Evolutionary conservation across 805 yeast species (phyloP).

Genomic region (Torulaspora maleeae): DNA sequence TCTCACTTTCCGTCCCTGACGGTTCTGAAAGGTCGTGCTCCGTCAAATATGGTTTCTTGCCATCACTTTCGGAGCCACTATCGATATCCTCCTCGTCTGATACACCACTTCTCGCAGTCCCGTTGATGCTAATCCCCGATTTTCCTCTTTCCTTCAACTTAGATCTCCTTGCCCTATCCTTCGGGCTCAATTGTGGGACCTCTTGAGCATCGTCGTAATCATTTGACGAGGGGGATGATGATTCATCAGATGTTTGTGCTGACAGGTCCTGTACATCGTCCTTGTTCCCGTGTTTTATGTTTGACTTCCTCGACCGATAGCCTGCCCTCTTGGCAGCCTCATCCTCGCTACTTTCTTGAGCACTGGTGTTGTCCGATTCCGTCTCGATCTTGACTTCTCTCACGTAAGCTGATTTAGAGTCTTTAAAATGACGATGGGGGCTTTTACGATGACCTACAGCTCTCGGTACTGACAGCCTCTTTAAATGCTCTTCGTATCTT

Average conservation of each 20-base stretch:
- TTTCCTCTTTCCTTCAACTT: conserved; percentile 1
- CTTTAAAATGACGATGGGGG: neutral
- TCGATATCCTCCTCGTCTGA: neutral
- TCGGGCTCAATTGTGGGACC: conserved; percentile 3
- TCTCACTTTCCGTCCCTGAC: conserved; percentile 2
- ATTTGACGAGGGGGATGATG: conserved; percentile 10
- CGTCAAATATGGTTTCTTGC: neutral
- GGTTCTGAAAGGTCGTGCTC: neutral
- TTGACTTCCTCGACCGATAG: neutral
- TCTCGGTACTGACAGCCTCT: conserved; percentile 21
- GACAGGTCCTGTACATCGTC: neutral
- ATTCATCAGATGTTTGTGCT: neutral
- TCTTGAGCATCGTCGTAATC: conserved; percentile 14
- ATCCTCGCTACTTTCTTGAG: conserved; percentile 5
- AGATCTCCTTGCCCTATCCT: conserved; percentile 9
- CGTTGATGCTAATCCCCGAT: neutral
- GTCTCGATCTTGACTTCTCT: conserved; percentile 9
- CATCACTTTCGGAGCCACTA: neutral
- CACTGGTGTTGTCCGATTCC: conserved; percentile 2
- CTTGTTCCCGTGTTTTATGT: neutral
- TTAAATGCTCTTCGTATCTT: conserved; percentile 26
- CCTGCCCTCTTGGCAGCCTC: neutral
- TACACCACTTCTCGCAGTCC: neutral
- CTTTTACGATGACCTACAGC: conserved; percentile 2
- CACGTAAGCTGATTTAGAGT: conserved; percentile 1